Conservation (phyloP, 331 rosid genomes). For the Quercus tomentella region DNA sequence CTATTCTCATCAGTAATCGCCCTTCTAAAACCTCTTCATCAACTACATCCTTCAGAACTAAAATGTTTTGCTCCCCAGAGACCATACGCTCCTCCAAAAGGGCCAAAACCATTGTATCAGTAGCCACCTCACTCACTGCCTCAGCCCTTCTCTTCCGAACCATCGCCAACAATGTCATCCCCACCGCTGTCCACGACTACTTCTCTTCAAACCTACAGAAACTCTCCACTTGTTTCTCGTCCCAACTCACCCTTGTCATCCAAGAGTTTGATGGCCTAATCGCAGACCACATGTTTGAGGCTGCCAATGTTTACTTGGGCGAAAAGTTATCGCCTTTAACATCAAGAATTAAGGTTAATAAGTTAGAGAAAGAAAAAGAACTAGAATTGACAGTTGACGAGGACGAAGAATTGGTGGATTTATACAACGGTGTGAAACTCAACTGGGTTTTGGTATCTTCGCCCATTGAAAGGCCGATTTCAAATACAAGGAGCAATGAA, state of each 20-base stretch:
- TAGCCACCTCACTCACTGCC: constrained; percentile 44
- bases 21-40: neutral
- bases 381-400: constrained; percentile 34
- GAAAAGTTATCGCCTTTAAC: constrained; percentile 15
- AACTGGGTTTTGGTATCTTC: constrained; percentile 40
- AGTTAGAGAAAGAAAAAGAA: constrained; percentile 34
- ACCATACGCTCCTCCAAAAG: constrained; percentile 10
- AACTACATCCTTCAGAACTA: neutral
- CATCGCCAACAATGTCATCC: constrained; percentile 34
- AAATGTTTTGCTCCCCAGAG: constrained; percentile 16
- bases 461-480: constrained; percentile 7
- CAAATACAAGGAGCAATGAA: neutral
- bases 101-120: constrained; percentile 21
- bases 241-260: constrained; percentile 38
- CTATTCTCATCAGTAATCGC: neutral
- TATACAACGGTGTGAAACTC: constrained; percentile 39
- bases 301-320: constrained; percentile 47
- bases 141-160: constrained; percentile 34
- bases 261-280: constrained; percentile 46
- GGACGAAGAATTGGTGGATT: constrained; percentile 33
- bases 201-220: constrained; percentile 24
- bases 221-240: constrained; percentile 20
- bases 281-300: constrained; percentile 45
- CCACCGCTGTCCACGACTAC: constrained; percentile 15
- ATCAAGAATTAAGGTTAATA: constrained; percentile 32